phyloP scores from a whole-genome alignment of 1,284 basidiomycete genomes.

The Takashimella tepidaria region DNA sequence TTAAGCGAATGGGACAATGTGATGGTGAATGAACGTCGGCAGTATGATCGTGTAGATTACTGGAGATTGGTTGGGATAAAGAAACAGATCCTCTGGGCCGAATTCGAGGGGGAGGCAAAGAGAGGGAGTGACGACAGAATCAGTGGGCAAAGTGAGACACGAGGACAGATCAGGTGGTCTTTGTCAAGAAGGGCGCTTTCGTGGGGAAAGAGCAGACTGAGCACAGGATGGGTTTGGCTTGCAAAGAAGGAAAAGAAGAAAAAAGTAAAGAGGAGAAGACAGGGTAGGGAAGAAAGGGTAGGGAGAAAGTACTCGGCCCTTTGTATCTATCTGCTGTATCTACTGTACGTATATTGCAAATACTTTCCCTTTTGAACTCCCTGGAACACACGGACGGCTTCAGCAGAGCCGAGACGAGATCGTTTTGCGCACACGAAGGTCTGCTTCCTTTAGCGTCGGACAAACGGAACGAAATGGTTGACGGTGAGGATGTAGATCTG shows the following conservation, averaged over 20 bases:
- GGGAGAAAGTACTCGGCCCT: not conserved
- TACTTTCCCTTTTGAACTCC: not conserved
- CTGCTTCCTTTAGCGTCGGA: not conserved
- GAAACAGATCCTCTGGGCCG: not conserved
- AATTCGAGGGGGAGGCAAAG: no score
- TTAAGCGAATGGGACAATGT: not conserved
- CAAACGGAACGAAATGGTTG: not conserved
- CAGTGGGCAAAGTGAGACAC: not conserved
- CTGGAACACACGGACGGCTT: not conserved
- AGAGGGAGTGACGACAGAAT: not conserved
- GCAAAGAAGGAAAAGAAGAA: not conserved
- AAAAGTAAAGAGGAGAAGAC: not conserved
- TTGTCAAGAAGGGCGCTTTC: no score
- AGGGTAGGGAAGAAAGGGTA: not conserved
- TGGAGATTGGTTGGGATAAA: no score
- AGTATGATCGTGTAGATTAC: no score
- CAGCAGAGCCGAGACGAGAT: not conserved
- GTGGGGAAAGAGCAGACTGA: no score
- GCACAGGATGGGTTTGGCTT: not conserved
- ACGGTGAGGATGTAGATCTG: not conserved
- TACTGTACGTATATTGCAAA: no score
- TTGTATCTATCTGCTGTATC: no score
- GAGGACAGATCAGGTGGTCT: not conserved
- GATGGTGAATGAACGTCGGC: no score
- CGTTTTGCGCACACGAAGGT: not conserved